Evolutionary conservation across 2,329 filamentous ascomycete species (phyloP).

Genomic region (Cladosporium austrohemisphaericum): DNA sequence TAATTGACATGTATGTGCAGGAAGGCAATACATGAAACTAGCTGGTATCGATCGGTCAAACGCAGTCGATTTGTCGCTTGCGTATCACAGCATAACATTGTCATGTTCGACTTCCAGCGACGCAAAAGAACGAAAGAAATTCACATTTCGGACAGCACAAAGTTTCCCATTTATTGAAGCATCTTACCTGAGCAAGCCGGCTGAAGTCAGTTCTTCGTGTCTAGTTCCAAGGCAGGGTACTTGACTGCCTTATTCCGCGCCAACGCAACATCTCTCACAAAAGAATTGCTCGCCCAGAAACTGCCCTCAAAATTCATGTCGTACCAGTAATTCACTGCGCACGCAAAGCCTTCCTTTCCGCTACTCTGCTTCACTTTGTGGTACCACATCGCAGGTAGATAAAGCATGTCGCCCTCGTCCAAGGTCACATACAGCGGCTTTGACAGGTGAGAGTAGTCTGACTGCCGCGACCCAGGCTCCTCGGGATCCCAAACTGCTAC

Average conservation of each 20-base stretch:
- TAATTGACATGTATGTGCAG: too few species aligned
- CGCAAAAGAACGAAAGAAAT: too few species aligned
- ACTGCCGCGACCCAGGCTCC: conserved; percentile 46
- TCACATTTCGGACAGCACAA: too few species aligned
- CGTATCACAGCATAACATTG: too few species aligned
- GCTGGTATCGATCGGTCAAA: too few species aligned
- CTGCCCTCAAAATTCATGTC: conserved; percentile 73
- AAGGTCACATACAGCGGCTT: conserved; percentile 65
- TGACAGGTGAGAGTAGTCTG: conserved; percentile 58
- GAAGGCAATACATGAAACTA: too few species aligned
- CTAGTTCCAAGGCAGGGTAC: conserved; percentile 22
- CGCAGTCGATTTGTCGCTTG: too few species aligned
- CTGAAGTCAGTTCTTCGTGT: neutral
- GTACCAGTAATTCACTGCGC: conserved; percentile 83
- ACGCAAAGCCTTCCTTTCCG: conserved; percentile 65
- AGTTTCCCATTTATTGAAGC: too few species aligned
- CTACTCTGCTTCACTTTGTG: conserved; percentile 76
- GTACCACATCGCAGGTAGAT: conserved; percentile 79
- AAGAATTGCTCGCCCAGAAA: conserved; percentile 60
- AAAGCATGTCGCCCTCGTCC: conserved; percentile 72
- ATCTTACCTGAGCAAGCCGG: too few species aligned
- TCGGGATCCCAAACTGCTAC: conserved; percentile 76
- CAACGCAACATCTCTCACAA: conserved; percentile 36
- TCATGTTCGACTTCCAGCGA: too few species aligned
- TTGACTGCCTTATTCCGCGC: conserved; percentile 17